Base-by-base conservation (phyloP, 2,329 filamentous ascomycete species). In the Colletotrichum falcatum region DNA sequence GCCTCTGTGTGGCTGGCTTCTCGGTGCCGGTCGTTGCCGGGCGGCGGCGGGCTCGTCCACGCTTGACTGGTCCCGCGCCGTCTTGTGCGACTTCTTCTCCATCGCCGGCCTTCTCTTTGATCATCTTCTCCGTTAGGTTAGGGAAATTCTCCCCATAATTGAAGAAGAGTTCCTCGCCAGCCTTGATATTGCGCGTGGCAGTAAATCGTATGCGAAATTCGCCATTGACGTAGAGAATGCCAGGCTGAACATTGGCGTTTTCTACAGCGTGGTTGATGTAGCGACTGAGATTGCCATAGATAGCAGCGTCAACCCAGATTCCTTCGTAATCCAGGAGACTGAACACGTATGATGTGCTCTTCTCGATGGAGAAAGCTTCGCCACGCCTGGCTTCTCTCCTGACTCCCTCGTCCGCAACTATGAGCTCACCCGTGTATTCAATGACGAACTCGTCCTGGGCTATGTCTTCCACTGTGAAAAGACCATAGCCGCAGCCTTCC, bases 91-190 rank as follows among this genome's bases (percentile, higher is more conserved):
- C 71, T n/a, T 66, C 67, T 30, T 72, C 72, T 60, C 75, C 72
- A 30, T 72, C 72, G 16, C 74, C 77, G 39, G 81, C 80, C 73
- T 82, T 82, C 74, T 83, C 81, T 73, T 85, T 81, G 35, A 85
- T 78, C 30, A 86, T 77, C 70, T 86, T 86, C 78, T 87, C 85
- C 42, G 83, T 89, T 67, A 91, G 78, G 69, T 90, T 90, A 16
- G 88, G 88, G 75, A 91, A 91, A 72, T 90, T 88, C 75, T 90
- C 87, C 51, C 92, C 92, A 75, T 97, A 96, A 77, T 95, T 89
- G 79, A 95, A 97, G 77, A 94, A 92, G 0, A 97, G 82, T 79
- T 96, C 93, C 71, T 94, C 91, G 30, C 93, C 93, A 4, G 87
- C 84, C 69, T 86, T 84, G 76, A 96, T 92, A 49, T 91, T 86